These are phyloP conservation scores for Neurospora africana DNA, from an alignment of 495 filamentous ascomycete genomes.

Conservation along the genomic window DNA sequence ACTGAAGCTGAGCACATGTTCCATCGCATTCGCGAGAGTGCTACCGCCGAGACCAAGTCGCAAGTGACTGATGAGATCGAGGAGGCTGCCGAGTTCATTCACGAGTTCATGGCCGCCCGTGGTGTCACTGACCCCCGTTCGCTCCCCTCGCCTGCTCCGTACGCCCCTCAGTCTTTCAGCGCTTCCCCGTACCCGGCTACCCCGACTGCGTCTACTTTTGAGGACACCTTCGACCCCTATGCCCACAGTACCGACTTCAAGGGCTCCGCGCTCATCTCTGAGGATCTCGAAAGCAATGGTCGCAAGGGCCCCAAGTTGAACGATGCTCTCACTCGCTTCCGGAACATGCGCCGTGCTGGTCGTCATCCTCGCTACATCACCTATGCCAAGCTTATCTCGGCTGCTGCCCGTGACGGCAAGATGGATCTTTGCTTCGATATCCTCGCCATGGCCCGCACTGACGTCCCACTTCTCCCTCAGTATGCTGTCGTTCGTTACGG, in stretches of 20 bases:
- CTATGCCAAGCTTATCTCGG: slow-evolving; percentile 86
- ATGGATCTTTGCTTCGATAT: slow-evolving; percentile 77
- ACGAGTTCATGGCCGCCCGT: slow-evolving; percentile 59
- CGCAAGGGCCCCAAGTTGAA: slow-evolving; percentile 62
- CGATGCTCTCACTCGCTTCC: slow-evolving; percentile 71
- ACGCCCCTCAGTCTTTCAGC: slow-evolving; percentile 17
- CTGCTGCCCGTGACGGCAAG: slow-evolving; percentile 72
- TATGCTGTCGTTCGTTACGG: slow-evolving; percentile 81
- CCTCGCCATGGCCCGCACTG: slow-evolving; percentile 71
- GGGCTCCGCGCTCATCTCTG: slow-evolving; percentile 79
- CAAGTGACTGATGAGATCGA: slow-evolving; percentile 70
- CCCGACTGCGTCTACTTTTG: slow-evolving; percentile 34
- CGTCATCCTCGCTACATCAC: slow-evolving; percentile 91
- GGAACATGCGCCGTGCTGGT: slow-evolving; percentile 84
- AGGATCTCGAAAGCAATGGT: slow-evolving; percentile 67
- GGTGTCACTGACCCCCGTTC: slow-evolving; percentile 37
- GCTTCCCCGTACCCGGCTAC: slow-evolving; percentile 29
- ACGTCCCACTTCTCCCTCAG: slow-evolving; percentile 73
- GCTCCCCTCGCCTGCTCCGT: slow-evolving; percentile 21
- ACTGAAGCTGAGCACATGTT: slow-evolving; percentile 74
- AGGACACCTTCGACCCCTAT: slow-evolving; percentile 85
- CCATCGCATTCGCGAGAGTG: slow-evolving; percentile 55
- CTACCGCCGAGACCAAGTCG: slow-evolving; percentile 25
- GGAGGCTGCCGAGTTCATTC: slow-evolving; percentile 72
- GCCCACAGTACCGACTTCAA: slow-evolving; percentile 81